Percentiles rank a stretch among this genome's conserved stretches.
Conservation (phyloP, 345 rosid species). For the Abelmoschus esculentus region DNA sequence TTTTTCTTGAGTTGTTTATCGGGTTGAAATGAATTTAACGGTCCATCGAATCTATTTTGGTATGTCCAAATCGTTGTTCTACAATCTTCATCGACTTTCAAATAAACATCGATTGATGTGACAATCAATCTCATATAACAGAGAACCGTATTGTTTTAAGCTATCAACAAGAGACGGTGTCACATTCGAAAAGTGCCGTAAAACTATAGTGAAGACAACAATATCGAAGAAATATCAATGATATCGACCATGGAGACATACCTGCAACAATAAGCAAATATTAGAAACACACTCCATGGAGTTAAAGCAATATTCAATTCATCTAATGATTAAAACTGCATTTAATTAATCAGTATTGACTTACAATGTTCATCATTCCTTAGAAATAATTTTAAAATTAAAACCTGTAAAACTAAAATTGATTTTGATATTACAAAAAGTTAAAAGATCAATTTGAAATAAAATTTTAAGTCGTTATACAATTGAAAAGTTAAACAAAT, state of each 20-base stretch:
- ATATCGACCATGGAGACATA: slow-evolving; percentile 79
- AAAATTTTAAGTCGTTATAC: too few species aligned
- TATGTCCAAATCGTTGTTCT: slow-evolving; percentile 82
- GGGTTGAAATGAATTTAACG: slow-evolving; percentile 66
- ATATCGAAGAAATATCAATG: slow-evolving; percentile 58
- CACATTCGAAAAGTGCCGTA: slow-evolving; percentile 47
- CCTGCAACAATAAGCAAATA: slow-evolving; percentile 29
- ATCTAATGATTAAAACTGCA: background rate
- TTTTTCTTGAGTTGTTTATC: slow-evolving; percentile 73
- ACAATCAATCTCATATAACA: slow-evolving; percentile 59
- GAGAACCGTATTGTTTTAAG: slow-evolving; percentile 57
- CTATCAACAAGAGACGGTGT: slow-evolving; percentile 33
- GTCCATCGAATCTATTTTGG: slow-evolving; percentile 41
- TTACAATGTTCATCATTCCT: too few species aligned
- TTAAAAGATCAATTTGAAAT: too few species aligned
- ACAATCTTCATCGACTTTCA: slow-evolving; percentile 73
- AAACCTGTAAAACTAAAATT: too few species aligned
- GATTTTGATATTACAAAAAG: too few species aligned
- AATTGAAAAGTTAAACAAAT: too few species aligned
- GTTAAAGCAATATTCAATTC: background rate
- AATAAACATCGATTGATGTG: slow-evolving; percentile 54
- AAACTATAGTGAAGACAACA: slow-evolving; percentile 64
- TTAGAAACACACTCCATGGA: background rate
- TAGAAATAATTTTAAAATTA: background rate
- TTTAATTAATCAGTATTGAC: background rate